Base-by-base conservation (phyloP, 352 stramenopile genomes). In the Globisporangium okanoganense region DNA sequence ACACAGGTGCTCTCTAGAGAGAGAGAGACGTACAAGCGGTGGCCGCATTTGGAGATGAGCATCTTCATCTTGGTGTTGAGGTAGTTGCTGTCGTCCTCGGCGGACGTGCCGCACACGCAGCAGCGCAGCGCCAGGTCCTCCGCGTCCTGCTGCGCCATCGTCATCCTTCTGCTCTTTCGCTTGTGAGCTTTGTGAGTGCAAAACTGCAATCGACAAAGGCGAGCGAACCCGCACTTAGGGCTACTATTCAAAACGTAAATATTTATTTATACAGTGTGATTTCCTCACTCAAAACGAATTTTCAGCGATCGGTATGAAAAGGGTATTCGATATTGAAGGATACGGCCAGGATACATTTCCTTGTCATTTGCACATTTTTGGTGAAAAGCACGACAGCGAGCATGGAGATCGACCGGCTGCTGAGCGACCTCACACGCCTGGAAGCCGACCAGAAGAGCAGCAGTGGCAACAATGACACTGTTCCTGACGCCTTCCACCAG, bases 21-120 rank as follows among this genome's bases (percentile, higher is more conserved):
- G 33, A n/a, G 9, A 31, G 0, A 5, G 16, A 87, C 87, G 65
- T 74, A 95, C 87, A 93, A 94, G 71, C 85, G 85, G 61, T 95
- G 87, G 56, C 87, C 85, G 49, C 87, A 95, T 71, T 95, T 94
- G 56, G 87, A 94, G 70, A 95, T 95, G 61, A 93, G 84, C 81
- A 95, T 94, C 71, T 94, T 95, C 87, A 95, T 95, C 72, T 92
- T 94, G 20, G 85, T 95, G 71, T 95, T 95, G 59, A 95, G 81
- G 64, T 92, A 88, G 70, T 95, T 95, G 68, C 73, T 84, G 72
- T 95, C 85, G 58, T 94, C 85, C 58, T 95, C 84, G 33, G 73
- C 73, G 24, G 82, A 90, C 64, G 86, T 95, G 65, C 86, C 85
- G 71, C 86, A 95, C 40, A 95, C 86, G 75, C 86, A 95, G 82